A percentile compares a stretch with the other conserved stretches of the same genome.
Evolutionary conservation across 163 green algal genomes (phyloP).

Genomic region (Prototheca cutis): DNA sequence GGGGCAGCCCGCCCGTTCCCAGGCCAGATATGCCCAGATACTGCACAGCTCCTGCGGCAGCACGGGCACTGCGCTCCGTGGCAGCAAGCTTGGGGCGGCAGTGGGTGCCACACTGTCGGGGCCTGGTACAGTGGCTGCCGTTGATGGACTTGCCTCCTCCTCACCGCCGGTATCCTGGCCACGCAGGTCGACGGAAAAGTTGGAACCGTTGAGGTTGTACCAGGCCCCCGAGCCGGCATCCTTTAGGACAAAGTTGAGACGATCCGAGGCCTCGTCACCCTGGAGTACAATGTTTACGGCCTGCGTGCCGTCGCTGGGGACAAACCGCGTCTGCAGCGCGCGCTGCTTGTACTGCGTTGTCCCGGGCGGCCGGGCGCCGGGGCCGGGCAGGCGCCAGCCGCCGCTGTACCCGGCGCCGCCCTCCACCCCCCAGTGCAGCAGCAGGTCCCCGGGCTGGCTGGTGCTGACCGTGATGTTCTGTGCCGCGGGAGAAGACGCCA

Average conservation of each 20-base stretch:
- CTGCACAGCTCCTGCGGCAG: conserved; percentile 75
- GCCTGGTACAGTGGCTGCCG: too few species aligned
- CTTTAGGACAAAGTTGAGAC: conserved; percentile 93
- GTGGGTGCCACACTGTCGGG: too few species aligned
- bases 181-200: conserved; percentile 72
- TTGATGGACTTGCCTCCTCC: too few species aligned
- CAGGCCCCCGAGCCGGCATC: conserved; percentile 71
- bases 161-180: neutral
- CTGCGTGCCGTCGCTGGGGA: conserved; percentile 6
- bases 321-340: conserved; percentile 77
- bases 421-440: conserved; percentile 90
- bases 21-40: conserved; percentile 94
- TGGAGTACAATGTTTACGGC: conserved; percentile 48
- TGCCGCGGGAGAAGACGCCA: neutral
- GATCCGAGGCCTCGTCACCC: conserved; percentile 62
- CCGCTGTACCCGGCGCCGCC: conserved; percentile 70
- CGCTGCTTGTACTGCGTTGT: conserved; percentile 89
- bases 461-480: conserved; percentile 32
- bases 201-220: conserved; percentile 74
- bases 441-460: conserved; percentile 46
- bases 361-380: conserved; percentile 48
- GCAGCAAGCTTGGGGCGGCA: neutral
- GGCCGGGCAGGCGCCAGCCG: conserved; percentile 78
- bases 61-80: neutral
- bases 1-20: conserved; percentile 78